A percentile compares a stretch with the other conserved stretches of the same genome.
These are phyloP conservation scores for Acacia crassicarpa DNA, from an alignment of 306 rosid species.

Conservation along the genomic window DNA sequence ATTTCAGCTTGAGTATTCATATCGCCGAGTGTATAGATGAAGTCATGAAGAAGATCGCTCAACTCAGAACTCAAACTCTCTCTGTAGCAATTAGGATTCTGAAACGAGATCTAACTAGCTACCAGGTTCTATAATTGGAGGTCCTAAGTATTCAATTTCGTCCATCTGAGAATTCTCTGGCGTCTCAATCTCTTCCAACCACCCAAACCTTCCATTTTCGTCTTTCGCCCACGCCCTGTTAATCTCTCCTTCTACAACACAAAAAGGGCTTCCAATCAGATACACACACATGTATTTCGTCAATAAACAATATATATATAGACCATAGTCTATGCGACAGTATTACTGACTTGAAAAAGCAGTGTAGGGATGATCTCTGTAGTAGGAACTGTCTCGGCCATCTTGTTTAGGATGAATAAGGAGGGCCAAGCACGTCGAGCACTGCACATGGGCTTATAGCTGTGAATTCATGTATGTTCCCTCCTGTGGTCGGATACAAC, in stretches of 20 bases:
- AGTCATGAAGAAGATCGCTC: not conserved
- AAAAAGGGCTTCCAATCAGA: not conserved
- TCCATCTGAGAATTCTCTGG: conserved; percentile 58
- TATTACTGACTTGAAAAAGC: conserved; percentile 23
- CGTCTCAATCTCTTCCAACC: conserved; percentile 74
- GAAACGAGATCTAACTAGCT: conserved; percentile 14
- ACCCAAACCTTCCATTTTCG: conserved; percentile 37
- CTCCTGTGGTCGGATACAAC: conserved; percentile 67
- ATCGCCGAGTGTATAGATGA: not conserved
- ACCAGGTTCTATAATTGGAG: conserved; percentile 39
- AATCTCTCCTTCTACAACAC: conserved; percentile 38
- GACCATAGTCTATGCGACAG: not conserved
- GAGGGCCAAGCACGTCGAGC: conserved; percentile 77
- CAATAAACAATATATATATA: not conserved
- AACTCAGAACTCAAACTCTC: not conserved
- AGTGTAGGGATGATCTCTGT: conserved; percentile 51
- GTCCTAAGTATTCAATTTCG: conserved; percentile 61
- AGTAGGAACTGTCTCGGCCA: conserved; percentile 64
- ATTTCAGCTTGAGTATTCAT: too few species aligned
- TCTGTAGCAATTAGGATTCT: not conserved
- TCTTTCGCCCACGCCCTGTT: conserved; percentile 13
- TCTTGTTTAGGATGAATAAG: conserved; percentile 63
- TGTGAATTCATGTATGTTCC: conserved; percentile 71
- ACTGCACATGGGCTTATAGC: conserved; percentile 74
- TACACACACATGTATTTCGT: not conserved